Evolutionary conservation across 257 asterid genomes (phyloP).

Genomic region (Jaltomata sinuosa): DNA sequence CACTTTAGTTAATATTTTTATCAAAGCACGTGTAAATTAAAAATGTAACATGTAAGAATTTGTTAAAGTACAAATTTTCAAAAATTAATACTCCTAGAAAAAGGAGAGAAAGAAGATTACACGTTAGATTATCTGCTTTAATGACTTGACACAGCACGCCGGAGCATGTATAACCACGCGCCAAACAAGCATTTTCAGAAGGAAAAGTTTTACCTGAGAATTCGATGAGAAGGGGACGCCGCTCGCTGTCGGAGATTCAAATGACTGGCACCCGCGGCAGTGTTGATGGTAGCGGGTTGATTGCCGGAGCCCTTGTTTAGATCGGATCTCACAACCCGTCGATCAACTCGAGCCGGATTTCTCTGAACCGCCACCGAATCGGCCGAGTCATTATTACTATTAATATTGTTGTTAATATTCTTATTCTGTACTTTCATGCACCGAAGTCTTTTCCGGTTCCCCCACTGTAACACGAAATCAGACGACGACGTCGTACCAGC

Average conservation of each 20-base stretch:
- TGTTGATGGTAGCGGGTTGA: constrained; percentile 14
- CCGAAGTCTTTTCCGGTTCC: constrained; percentile 65
- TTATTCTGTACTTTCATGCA: constrained; percentile 68
- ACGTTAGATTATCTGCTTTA: neutral
- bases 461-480: constrained; percentile 80
- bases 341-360: constrained; percentile 34
- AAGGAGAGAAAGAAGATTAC: neutral
- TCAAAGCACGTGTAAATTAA: too few relatives aligned
- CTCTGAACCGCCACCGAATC: constrained; percentile 37
- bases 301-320: constrained; percentile 27
- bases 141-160: neutral
- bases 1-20: too few relatives aligned
- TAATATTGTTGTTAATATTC: constrained; percentile 18
- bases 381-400: constrained; percentile 15
- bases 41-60: too few relatives aligned
- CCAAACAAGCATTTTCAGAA: neutral
- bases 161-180: neutral
- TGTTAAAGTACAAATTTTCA: neutral
- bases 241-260: constrained; percentile 75
- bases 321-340: constrained; percentile 62
- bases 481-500: constrained; percentile 51
- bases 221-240: constrained; percentile 62
- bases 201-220: constrained; percentile 27
- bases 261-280: constrained; percentile 13
- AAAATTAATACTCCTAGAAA: neutral